Base-by-base conservation (phyloP, 306 rosid species). In the Medicago ruthenica region DNA sequence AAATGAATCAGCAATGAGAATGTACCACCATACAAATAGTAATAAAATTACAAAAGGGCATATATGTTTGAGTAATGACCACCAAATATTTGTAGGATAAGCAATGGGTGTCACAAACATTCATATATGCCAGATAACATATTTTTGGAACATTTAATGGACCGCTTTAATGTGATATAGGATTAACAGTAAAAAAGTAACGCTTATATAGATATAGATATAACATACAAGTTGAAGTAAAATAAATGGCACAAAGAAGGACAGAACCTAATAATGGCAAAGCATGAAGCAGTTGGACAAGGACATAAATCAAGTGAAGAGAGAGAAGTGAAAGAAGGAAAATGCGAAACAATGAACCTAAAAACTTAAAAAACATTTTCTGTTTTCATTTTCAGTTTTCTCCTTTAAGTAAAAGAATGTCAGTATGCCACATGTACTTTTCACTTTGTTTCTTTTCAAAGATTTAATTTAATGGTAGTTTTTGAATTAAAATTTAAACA, bases 1-100 rank as follows among this genome's bases (percentile, higher is more conserved):
- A 81, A 74, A 67, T 48, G 77, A 79, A 47, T 73, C 55, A 74
- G 67, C 70, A 79, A 69, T 68, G 75, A 68, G 63, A 70, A 71
- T 5, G 21, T 50, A 47, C 45, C 55, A 60, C 55, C 44, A 24
- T 66, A 67, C 13, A 42, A 39, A 37, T 48, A 41, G 21, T 8
- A 48, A 48, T 8, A 65, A 31, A 58, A 59, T 6, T 66, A 36
- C 47, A 50, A 57, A 45, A 22, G 51, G 13, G 53, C 24, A 13
- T 70, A 39, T 70, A 39, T 7, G 13, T 6, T 10, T 21, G 68
- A 71, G 47, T 15, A 27, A 53, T 27, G 18, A 62, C 12, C 34
- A 24, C 45, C 62, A 70, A 51, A 70, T 40, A 42, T 17, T 65
- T 22, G 39, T 58, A 58, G 51, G 79, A 63, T 42, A 53, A 76